A percentile compares a stretch with the other conserved stretches of the same genome.
These are phyloP conservation scores for Elsinoe ampelina DNA, from an alignment of 2,329 filamentous ascomycete genomes.

Conservation along the genomic window DNA sequence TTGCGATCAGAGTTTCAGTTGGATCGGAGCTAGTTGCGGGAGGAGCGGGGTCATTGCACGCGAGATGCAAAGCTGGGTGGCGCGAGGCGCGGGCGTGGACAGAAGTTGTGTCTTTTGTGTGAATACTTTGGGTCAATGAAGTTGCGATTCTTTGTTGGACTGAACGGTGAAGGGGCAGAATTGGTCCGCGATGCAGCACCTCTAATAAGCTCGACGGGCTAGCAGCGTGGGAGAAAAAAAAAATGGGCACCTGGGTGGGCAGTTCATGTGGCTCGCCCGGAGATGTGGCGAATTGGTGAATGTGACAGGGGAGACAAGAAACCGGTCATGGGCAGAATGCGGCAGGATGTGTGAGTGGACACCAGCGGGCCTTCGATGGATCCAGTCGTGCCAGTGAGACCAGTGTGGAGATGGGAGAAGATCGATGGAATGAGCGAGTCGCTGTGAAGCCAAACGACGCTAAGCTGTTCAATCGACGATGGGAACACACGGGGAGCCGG, in stretches of 20 bases:
- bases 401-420: conserved; percentile 6
- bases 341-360: background rate
- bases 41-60: conserved; percentile 11
- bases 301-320: conserved; percentile 11
- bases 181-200: background rate
- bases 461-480: conserved; percentile 7
- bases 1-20: conserved; percentile 11
- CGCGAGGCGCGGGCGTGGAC: background rate
- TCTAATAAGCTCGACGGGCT: background rate
- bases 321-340: conserved; percentile 3
- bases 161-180: background rate
- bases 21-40: conserved; percentile 11
- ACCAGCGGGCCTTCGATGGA: background rate
- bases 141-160: too few species aligned
- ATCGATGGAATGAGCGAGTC: background rate
- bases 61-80: background rate
- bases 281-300: conserved; percentile 11
- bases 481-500: background rate
- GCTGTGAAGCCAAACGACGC: conserved; percentile 1
- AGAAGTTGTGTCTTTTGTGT: background rate
- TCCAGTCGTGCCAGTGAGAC: background rate
- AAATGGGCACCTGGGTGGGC: background rate
- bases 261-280: conserved; percentile 1
- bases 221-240: background rate
- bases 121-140: background rate